These are phyloP conservation scores for Penicillium argentinense DNA, from an alignment of 495 filamentous ascomycete genomes.

Conservation along the genomic window DNA sequence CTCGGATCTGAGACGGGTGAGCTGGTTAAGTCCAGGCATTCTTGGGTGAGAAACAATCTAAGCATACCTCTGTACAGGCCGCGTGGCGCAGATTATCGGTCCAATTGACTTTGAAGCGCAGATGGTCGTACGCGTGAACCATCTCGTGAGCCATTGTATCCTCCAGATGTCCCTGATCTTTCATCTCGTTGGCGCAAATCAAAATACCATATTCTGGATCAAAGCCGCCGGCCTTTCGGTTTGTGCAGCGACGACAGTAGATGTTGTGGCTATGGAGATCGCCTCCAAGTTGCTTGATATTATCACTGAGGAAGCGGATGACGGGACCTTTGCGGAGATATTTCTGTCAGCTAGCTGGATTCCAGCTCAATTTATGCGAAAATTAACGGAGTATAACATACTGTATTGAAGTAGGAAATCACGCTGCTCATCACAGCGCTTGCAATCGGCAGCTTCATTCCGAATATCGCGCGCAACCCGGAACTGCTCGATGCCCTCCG, in stretches of 20 bases:
- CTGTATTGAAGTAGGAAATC: constrained; percentile 79
- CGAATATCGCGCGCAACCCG: constrained; percentile 63
- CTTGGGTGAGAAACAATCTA: neutral
- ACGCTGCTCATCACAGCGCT: constrained; percentile 71
- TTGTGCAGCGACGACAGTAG: constrained; percentile 74
- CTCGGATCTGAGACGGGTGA: constrained; percentile 66
- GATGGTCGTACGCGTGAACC: constrained; percentile 94
- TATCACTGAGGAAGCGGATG: constrained; percentile 79
- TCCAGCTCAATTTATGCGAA: neutral
- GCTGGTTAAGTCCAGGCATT: neutral
- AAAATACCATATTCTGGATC: constrained; percentile 79
- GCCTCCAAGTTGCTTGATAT: constrained; percentile 73
- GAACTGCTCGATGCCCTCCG: constrained; percentile 67
- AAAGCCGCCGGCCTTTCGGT: constrained; percentile 73
- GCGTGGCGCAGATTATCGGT: constrained; percentile 77
- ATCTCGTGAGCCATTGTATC: constrained; percentile 97
- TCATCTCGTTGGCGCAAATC: constrained; percentile 85
- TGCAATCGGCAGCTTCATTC: constrained; percentile 70
- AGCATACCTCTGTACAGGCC: constrained; percentile 86
- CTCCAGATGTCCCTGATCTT: constrained; percentile 73
- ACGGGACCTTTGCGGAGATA: constrained; percentile 57
- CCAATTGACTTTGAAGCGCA: constrained; percentile 87
- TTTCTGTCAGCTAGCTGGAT: constrained; percentile 6
- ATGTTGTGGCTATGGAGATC: constrained; percentile 72
- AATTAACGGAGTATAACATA: constrained; percentile 24